Conservation (phyloP, 345 rosid species). For the Eutrema japonicum region DNA sequence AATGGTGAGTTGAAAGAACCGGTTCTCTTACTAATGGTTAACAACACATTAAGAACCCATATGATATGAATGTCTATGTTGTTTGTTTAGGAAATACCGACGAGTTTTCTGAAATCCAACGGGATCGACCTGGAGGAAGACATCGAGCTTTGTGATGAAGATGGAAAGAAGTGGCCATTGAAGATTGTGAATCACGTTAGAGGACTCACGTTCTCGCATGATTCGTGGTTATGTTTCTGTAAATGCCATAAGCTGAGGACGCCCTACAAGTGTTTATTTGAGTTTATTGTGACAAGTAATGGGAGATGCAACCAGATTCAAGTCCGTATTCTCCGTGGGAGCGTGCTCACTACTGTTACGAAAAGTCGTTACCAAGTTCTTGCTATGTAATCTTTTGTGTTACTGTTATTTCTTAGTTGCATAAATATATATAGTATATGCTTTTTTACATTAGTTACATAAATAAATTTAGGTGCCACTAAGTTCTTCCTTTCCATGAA, state of each 20-base stretch:
- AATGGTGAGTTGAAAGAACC: slow-evolving; percentile 26
- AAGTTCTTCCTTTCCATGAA: too few relatives aligned
- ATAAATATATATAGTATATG: too few relatives aligned
- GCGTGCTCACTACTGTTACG: slow-evolving; percentile 16
- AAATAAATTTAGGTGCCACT: too few relatives aligned
- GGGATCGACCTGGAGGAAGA: slow-evolving; percentile 35
- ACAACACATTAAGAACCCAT: neutral
- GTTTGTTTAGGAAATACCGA: slow-evolving; percentile 40
- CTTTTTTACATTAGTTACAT: too few relatives aligned
- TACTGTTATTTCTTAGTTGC: neutral
- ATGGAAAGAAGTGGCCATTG: slow-evolving; percentile 39
- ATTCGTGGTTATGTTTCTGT: slow-evolving; percentile 22
- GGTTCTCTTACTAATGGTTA: slow-evolving; percentile 1
- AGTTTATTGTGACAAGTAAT: slow-evolving; percentile 35
- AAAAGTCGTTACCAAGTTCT: slow-evolving; percentile 25
- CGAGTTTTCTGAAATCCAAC: slow-evolving; percentile 29
- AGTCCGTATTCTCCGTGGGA: slow-evolving; percentile 27
- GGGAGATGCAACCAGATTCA: slow-evolving; percentile 37
- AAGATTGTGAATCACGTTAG: neutral
- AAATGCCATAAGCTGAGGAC: slow-evolving; percentile 3
- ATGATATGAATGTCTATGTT: slow-evolving; percentile 5
- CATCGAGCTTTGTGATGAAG: slow-evolving; percentile 36
- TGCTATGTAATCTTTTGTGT: slow-evolving; percentile 25
- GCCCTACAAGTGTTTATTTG: slow-evolving; percentile 24
- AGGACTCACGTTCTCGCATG: slow-evolving; percentile 14